phyloP scores from a whole-genome alignment of 1,139 yeast genomes.

The Yamadazyma trypodendri region DNA sequence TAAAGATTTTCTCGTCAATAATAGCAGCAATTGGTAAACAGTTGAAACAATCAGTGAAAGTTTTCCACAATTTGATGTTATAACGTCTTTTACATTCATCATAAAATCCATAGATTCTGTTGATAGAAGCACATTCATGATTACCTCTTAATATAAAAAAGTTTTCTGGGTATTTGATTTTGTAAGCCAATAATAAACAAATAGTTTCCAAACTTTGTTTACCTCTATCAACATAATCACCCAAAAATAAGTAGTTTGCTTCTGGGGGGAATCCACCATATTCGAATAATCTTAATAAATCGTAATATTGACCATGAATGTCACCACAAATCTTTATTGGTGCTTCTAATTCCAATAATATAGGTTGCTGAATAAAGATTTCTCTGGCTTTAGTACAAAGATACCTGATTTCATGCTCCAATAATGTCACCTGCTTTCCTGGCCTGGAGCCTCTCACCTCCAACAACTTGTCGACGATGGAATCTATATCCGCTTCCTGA shows the following conservation, averaged over 20 bases:
- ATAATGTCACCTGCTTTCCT: slow-evolving; percentile 91
- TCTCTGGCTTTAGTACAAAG: slow-evolving; percentile 97
- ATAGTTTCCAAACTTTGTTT: slow-evolving; percentile 94
- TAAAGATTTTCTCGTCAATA: slow-evolving; percentile 94
- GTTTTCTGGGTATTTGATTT: slow-evolving; percentile 96
- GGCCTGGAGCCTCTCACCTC: slow-evolving; percentile 99
- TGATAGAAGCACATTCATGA: slow-evolving; percentile 96
- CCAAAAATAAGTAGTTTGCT: slow-evolving; percentile 90
- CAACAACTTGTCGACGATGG: slow-evolving; percentile 92
- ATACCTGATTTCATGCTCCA: slow-evolving; percentile 91
- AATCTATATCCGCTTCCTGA: slow-evolving; percentile 93
- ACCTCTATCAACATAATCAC: slow-evolving; percentile 98
- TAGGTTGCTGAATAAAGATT: slow-evolving; percentile 96
- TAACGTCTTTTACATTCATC: slow-evolving; percentile 82
- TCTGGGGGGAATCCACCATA: slow-evolving; percentile 99
- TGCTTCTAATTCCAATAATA: slow-evolving; percentile 90
- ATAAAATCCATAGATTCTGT: slow-evolving; percentile 65
- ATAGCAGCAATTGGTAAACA: slow-evolving; percentile 98
- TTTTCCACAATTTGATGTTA: slow-evolving; percentile 96
- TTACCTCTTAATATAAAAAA: slow-evolving; percentile 93
- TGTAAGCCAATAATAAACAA: slow-evolving; percentile 87
- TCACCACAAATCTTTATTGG: slow-evolving; percentile 95
- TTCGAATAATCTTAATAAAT: slow-evolving; percentile 89
- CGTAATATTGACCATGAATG: slow-evolving; percentile 97
- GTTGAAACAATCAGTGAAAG: slow-evolving; percentile 96